These are phyloP conservation scores for Globisporangium paddicum DNA, from an alignment of 352 stramenopile species.

Conservation along the genomic window DNA sequence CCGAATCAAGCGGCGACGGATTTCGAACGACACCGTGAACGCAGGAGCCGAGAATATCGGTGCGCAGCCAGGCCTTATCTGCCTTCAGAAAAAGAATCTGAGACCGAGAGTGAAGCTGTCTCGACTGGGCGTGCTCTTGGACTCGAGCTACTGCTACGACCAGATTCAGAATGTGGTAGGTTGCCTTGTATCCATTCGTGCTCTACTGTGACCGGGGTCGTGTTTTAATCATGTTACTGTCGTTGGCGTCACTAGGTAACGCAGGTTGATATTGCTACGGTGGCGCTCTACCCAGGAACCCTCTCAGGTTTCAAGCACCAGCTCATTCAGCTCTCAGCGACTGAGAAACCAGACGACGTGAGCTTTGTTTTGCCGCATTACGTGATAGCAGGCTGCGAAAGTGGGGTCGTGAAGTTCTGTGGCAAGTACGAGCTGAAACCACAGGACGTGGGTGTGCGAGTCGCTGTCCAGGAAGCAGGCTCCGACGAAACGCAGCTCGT, in stretches of 20 bases:
- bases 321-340: not conserved
- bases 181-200: too few relatives aligned
- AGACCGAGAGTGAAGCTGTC: not conserved
- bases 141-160: not conserved
- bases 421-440: not conserved
- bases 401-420: not conserved
- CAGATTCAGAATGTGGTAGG: not conserved
- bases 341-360: not conserved
- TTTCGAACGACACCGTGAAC: too few relatives aligned
- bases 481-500: not conserved
- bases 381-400: not conserved
- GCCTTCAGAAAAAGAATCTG: not conserved
- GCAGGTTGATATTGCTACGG: not conserved
- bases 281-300: not conserved
- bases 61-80: too few relatives aligned
- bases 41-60: too few relatives aligned
- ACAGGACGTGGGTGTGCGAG: not conserved
- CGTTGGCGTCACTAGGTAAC: not conserved
- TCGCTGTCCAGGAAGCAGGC: not conserved
- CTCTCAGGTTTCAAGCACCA: not conserved
- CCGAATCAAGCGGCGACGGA: too few relatives aligned
- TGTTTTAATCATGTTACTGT: not conserved
- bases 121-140: not conserved
- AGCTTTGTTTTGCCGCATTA: not conserved
- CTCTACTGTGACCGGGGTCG: not conserved